Evolutionary conservation across 2,329 filamentous ascomycete genomes (phyloP), one percentile per base, ranked within the genome.

Genomic region (Neonectria coccinea): DNA sequence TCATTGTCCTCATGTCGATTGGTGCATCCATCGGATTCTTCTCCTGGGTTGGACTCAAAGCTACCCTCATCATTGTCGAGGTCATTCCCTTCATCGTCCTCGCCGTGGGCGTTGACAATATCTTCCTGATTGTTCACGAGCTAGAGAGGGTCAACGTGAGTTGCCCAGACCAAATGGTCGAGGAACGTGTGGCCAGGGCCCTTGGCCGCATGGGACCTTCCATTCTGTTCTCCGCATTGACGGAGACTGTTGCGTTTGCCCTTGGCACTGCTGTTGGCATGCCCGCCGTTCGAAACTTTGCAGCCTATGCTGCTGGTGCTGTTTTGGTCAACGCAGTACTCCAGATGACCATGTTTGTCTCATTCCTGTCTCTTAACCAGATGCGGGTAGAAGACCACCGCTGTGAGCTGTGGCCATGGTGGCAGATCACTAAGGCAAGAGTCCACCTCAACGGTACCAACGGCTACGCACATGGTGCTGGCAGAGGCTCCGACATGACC

Each of bases 1-100:
- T 97, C 59, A 99, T 99, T 69, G 96, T 99, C 5, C 82, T 99
- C 67, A 97, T 99, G 94, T 98, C 95, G 2, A 97, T 99, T 52
- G 93, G 92, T 16, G 93, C 96, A 1, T 97, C 95, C 0, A 95
- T 99, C 57, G 96, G 96, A 0, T 83, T 99, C 45, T 99, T 98
- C 76, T 97, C 96, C 1, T 96, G 93, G 77, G 87, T 89, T 41
- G 94, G 94, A 1, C 88, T 99, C 74, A 97, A 97, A 80, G 96
- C 95, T 14, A 99, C 96, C 0, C 84, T 99, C 70, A 99, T 99
- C 74, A 99, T 99, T 66, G 95, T 97, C 5, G 96, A 99, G 76
- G 96, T 99, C 66, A 99, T 99, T 69, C 96, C 96, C 0, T 99
- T 99, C 79, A 90, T 99, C 68, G 95, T 99, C 10, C 83, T 99